Evolutionary conservation across 805 yeast species (phyloP).

Genomic region (Zygosaccharomyces pseudorouxii): DNA sequence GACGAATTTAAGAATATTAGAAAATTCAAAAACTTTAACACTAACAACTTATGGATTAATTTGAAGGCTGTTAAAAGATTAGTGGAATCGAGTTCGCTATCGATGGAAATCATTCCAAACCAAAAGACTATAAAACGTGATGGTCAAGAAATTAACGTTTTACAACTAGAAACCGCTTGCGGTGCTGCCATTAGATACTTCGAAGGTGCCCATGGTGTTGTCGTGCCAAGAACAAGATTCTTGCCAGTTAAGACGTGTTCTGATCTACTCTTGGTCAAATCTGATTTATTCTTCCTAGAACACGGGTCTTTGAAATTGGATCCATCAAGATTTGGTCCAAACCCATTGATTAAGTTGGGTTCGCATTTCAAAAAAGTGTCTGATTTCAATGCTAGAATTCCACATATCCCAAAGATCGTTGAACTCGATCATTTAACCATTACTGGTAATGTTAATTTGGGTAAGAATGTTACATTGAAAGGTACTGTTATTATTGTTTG

Average conservation of each 20-base stretch:
- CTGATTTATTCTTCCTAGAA: constrained; percentile 84
- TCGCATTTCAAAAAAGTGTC: constrained; percentile 94
- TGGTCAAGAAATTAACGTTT: constrained; percentile 79
- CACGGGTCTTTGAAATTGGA: constrained; percentile 88
- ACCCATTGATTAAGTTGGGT: constrained; percentile 93
- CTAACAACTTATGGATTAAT: constrained; percentile 97
- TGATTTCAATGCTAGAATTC: constrained; percentile 82
- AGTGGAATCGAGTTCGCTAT: constrained; percentile 74
- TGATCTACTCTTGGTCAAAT: constrained; percentile 88
- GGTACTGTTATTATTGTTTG: constrained; percentile 98
- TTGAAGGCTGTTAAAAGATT: constrained; percentile 90
- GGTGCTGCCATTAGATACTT: constrained; percentile 99
- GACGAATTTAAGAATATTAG: constrained; percentile 97
- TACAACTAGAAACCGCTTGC: constrained; percentile 97
- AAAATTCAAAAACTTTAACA: constrained; percentile 96
- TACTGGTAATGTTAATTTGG: constrained; percentile 91
- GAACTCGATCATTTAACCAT: constrained; percentile 97
- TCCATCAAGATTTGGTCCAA: constrained; percentile 79
- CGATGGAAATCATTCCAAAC: constrained; percentile 95
- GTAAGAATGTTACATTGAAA: constrained; percentile 84
- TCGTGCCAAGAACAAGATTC: constrained; percentile 96
- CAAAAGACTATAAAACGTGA: constrained; percentile 68
- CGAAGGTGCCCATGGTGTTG: constrained; percentile 93
- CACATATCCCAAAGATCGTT: constrained; percentile 93
- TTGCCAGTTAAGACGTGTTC: constrained; percentile 97